Conservation (phyloP, 1,139 yeast species). For the Meyerozyma athensensis region DNA sequence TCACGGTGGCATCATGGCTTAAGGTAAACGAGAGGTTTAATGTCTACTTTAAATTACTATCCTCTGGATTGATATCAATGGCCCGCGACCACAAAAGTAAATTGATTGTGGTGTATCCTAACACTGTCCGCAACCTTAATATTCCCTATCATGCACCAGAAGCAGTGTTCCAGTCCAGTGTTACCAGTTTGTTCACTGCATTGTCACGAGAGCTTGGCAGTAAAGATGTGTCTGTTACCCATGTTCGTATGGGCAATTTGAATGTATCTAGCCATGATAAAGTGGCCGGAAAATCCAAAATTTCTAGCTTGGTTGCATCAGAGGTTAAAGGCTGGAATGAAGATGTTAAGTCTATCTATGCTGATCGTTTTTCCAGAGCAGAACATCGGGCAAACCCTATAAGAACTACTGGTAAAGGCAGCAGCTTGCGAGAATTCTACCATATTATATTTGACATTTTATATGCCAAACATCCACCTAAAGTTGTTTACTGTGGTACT, state of each 20-base stretch:
- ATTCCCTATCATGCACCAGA: conserved; percentile 51
- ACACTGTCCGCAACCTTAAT: conserved; percentile 36
- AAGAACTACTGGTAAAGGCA: conserved; percentile 29
- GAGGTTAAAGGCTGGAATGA: conserved; percentile 42
- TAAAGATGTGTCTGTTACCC: conserved; percentile 42
- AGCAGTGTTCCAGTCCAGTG: conserved; percentile 32
- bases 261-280: conserved; percentile 30
- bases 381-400: conserved; percentile 33
- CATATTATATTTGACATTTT: conserved; percentile 53
- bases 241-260: conserved; percentile 45
- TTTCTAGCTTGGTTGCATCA: conserved; percentile 29
- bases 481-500: conserved; percentile 44
- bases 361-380: conserved; percentile 28
- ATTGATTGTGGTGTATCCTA: conserved; percentile 41
- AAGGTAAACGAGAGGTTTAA: conserved; percentile 41
- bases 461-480: conserved; percentile 26
- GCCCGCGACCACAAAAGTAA: conserved; percentile 45
- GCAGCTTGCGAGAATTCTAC: conserved; percentile 44
- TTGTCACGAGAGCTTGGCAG: conserved; percentile 37
- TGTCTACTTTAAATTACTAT: conserved; percentile 48
- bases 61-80: conserved; percentile 55
- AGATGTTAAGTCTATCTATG: conserved; percentile 34
- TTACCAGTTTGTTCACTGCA: conserved; percentile 35
- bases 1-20: conserved; percentile 51
- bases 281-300: conserved; percentile 21